Evolutionary conservation across 2,329 filamentous ascomycete species (phyloP).

Genomic region (Ceratocystis smalleyi): DNA sequence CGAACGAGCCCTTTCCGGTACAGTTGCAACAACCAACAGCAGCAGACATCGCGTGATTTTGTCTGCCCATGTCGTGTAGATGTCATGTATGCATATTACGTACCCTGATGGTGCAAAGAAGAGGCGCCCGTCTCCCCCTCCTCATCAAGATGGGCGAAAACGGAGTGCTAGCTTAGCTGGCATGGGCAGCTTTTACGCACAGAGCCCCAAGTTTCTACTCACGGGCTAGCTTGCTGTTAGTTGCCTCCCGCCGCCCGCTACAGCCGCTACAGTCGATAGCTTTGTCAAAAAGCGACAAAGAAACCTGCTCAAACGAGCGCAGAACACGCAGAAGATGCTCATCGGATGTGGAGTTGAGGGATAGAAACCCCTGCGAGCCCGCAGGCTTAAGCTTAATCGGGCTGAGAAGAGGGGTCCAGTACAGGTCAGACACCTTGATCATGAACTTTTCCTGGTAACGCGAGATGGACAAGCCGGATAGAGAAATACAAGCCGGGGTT

Average conservation of each 20-base stretch:
- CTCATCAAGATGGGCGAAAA: neutral
- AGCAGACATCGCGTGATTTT: neutral
- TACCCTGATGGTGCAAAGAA: neutral
- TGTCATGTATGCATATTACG: neutral
- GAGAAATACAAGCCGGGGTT: no score
- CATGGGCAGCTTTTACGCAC: constrained; percentile 9
- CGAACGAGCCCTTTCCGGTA: neutral
- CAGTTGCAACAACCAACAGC: neutral
- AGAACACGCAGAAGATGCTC: neutral
- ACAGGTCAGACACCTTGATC: neutral
- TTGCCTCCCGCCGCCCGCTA: neutral
- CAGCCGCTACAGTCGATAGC: neutral
- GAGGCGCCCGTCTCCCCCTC: neutral
- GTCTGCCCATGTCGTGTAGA: neutral
- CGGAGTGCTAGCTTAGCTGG: neutral
- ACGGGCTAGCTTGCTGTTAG: neutral
- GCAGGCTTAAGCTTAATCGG: neutral
- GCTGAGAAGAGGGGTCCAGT: neutral
- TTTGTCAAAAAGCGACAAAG: neutral
- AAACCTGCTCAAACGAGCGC: constrained; percentile 10
- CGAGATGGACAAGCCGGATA: no score
- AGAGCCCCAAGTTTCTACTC: neutral
- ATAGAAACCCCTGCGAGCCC: neutral
- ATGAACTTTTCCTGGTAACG: neutral
- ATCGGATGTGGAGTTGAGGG: neutral